Conservation (phyloP, 164 flowering plant genomes). For the Platanus orientalis region DNA sequence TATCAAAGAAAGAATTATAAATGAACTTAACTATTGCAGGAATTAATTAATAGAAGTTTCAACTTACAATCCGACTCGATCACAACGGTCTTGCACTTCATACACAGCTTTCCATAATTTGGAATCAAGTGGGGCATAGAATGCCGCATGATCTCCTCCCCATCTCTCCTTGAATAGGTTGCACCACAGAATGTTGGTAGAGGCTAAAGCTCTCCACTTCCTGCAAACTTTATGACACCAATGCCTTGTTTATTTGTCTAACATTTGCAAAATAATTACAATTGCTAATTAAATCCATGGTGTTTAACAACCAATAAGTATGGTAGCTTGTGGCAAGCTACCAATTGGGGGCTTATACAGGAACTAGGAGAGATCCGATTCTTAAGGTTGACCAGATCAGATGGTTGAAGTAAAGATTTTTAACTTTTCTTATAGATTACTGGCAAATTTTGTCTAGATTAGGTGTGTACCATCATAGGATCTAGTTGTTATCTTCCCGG, state of each 20-base stretch:
- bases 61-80: slow-evolving; percentile 72
- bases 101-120: slow-evolving; percentile 69
- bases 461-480: not conserved
- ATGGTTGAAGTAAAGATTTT: too few relatives aligned
- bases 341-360: too few relatives aligned
- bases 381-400: too few relatives aligned
- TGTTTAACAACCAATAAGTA: too few relatives aligned
- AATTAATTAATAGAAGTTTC: not conserved
- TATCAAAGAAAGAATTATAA: too few relatives aligned
- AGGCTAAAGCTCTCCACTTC: slow-evolving; percentile 63
- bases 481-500: not conserved
- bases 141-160: slow-evolving; percentile 54
- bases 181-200: slow-evolving; percentile 56
- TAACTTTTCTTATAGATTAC: too few relatives aligned
- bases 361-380: too few relatives aligned
- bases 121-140: slow-evolving; percentile 43
- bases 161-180: slow-evolving; percentile 67
- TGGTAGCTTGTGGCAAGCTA: too few relatives aligned
- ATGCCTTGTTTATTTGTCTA: slow-evolving; percentile 4
- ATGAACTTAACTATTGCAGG: too few relatives aligned
- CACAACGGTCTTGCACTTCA: slow-evolving; percentile 69
- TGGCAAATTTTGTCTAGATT: too few relatives aligned
- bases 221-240: slow-evolving; percentile 54
- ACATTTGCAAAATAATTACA: too few relatives aligned
- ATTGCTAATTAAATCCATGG: too few relatives aligned